Evolutionary conservation across 305 asterid species (phyloP), one percentile per base, ranked within the genome.

Genomic region (Fraxinus platypoda): DNA sequence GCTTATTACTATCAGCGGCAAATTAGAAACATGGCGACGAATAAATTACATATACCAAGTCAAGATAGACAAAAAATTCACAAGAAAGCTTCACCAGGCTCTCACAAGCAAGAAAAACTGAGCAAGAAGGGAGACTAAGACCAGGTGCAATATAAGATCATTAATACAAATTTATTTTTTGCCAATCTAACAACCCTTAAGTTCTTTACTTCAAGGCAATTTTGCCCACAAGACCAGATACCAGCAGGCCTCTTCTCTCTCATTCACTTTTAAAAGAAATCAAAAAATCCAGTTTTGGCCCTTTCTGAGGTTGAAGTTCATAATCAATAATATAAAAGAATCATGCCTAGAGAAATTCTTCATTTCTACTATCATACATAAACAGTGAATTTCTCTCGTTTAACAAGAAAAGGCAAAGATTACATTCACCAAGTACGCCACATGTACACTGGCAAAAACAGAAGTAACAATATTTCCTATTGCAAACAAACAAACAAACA

Each of bases 361-460:
- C 46, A 4, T 43, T 12, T 34, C 59, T 35, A 74, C 6, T 25
- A 11, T 82, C 66, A 57, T 19, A 19, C 46, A 83, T 17, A 49
- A 83, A 46, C 77, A 79, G 23, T 33, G 75, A 54, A 64, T 75
- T 78, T 57, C 78, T 26, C 73, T 31, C 28, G 79, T 28, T 28
- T 59, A 41, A 49, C 17, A 34, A 41, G 33, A 35, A n/a, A 73
- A 19, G 8, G 13, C 23, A 59, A 81, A 0, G 46, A 33, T 31
- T 38, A 9, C 66, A 59, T 41, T 30, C 74, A 25, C 54, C 3
- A 11, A 81, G 43, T 49, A 71, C 8, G 2, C 38, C 23, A 52
- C 64, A 54, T 54, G 25, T 54, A 54, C 23, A n/a, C 31, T n/a
- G 25, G 21, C 64, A 54, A 54, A 54, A 31, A 70, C 41, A 70